Conservation (phyloP, 208 protist species). For the Wallacemonas rigidus region DNA sequence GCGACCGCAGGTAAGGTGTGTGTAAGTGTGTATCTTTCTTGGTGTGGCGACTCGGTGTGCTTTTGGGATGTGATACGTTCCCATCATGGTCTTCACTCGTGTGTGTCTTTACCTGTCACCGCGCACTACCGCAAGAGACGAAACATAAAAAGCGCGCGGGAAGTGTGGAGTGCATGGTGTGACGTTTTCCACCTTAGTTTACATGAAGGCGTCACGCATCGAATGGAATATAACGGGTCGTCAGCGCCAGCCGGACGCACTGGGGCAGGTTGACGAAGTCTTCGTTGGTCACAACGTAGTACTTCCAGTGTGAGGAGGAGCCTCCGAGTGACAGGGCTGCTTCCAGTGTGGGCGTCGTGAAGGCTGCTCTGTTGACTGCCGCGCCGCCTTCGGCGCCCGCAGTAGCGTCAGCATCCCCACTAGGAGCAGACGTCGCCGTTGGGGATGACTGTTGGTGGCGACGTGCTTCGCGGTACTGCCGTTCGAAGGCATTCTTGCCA, state of each 20-base stretch:
- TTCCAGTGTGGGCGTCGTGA: background rate
- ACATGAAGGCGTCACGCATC: background rate
- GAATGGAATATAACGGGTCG: background rate
- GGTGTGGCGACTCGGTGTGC: no score
- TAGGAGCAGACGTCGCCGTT: background rate
- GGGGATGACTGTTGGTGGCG: background rate
- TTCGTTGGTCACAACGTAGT: constrained; percentile 21
- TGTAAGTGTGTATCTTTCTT: no score
- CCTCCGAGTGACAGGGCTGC: constrained; percentile 3
- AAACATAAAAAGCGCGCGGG: no score
- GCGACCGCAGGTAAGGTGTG: no score
- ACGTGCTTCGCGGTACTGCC: constrained; percentile 36
- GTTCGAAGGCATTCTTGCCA: constrained; percentile 40
- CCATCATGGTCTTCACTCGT: no score
- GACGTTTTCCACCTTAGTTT: background rate
- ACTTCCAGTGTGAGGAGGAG: constrained; percentile 19
- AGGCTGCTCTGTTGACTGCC: background rate
- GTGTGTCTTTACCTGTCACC: no score
- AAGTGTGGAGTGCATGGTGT: no score
- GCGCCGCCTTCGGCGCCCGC: background rate
- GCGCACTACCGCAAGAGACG: no score
- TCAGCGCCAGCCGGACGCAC: constrained; percentile 18
- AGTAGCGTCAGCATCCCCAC: no score
- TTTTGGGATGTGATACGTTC: no score
- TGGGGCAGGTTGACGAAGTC: constrained; percentile 20